Conservation (phyloP, 345 rosid species). For the Pistacia vera region DNA sequence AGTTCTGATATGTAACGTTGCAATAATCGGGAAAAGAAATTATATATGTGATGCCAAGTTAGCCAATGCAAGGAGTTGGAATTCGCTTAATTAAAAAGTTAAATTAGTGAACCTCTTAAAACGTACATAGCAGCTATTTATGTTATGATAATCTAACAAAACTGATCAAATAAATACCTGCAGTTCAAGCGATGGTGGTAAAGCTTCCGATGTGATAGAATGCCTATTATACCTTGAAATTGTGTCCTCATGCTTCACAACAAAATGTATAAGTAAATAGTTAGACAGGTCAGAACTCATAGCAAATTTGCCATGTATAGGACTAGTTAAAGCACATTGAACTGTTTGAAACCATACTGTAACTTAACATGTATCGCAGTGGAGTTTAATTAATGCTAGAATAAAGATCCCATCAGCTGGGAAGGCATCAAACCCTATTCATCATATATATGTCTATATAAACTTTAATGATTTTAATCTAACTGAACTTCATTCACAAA, state of each 20-base stretch:
- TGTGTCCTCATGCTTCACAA: slow-evolving; percentile 50
- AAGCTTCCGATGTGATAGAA: slow-evolving; percentile 36
- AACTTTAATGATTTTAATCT: no score
- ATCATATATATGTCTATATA: no score
- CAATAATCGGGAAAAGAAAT: background rate
- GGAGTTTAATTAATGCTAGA: background rate
- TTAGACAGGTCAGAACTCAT: background rate
- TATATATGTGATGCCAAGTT: background rate
- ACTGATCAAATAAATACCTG: slow-evolving; percentile 38
- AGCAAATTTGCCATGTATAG: background rate
- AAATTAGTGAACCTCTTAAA: background rate
- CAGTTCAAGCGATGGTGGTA: slow-evolving; percentile 54
- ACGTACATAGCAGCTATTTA: no score
- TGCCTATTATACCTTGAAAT: slow-evolving; percentile 51
- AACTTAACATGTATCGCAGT: background rate
- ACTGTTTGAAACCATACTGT: background rate
- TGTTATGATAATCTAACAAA: background rate
- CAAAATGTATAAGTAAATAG: background rate
- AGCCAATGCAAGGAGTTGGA: background rate
- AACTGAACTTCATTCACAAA: no score
- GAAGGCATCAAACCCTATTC: no score
- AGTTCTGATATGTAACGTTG: background rate
- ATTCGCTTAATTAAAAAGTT: background rate
- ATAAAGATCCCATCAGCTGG: background rate
- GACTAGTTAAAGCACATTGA: background rate